These are phyloP conservation scores for Oidium heveae DNA, from an alignment of 2,329 filamentous ascomycete species.

Conservation along the genomic window DNA sequence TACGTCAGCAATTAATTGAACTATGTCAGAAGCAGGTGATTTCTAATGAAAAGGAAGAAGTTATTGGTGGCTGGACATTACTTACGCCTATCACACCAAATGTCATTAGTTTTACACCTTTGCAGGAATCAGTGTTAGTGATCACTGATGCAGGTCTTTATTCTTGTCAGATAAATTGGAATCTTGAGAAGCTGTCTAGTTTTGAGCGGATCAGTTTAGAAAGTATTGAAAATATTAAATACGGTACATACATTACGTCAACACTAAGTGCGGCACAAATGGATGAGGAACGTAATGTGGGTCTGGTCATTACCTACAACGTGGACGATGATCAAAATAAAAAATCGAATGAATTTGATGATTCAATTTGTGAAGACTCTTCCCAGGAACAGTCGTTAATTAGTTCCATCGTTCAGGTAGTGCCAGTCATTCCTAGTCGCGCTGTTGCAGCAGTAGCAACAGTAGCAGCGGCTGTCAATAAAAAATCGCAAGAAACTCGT, in stretches of 20 bases:
- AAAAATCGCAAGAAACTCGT: slow-evolving; percentile 5
- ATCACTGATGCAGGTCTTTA: slow-evolving; percentile 71
- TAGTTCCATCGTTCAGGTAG: slow-evolving; percentile 1
- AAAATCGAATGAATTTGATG: slow-evolving; percentile 20
- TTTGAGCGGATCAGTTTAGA: slow-evolving; percentile 68
- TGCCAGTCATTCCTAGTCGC: background rate
- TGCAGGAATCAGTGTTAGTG: slow-evolving; percentile 73
- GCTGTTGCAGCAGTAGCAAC: background rate
- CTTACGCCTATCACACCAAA: slow-evolving; percentile 50
- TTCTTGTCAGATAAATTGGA: slow-evolving; percentile 82
- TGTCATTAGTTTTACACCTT: slow-evolving; percentile 33
- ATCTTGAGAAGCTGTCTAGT: slow-evolving; percentile 74
- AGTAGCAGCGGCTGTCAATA: background rate
- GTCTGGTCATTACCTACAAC: slow-evolving; percentile 56
- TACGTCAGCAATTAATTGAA: slow-evolving; percentile 75
- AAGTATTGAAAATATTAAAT: slow-evolving; percentile 46
- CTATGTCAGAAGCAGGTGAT: slow-evolving; percentile 70
- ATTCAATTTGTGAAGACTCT: slow-evolving; percentile 56
- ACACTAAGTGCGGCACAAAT: slow-evolving; percentile 55
- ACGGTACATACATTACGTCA: slow-evolving; percentile 75
- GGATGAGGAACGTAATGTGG: slow-evolving; percentile 59
- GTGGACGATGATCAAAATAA: slow-evolving; percentile 8
- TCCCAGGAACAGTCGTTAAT: slow-evolving; percentile 21
- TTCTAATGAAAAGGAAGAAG: slow-evolving; percentile 57
- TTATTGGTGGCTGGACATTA: slow-evolving; percentile 75